phyloP scores from a whole-genome alignment of 1,284 basidiomycete species.

The Taiwanofungus camphoratus region DNA sequence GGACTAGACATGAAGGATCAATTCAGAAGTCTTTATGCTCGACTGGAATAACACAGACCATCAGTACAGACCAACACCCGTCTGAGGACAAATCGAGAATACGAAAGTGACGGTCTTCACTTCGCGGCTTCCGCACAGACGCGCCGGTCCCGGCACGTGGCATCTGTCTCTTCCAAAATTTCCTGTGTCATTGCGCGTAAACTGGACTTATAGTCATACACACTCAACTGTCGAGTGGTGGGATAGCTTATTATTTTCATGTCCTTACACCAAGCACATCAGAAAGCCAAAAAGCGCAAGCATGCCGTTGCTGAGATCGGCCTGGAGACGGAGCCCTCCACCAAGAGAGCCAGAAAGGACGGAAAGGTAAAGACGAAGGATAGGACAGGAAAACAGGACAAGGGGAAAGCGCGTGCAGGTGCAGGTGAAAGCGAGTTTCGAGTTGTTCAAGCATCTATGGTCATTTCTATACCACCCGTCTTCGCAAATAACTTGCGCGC shows the following conservation, averaged over 20 bases:
- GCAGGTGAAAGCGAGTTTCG: constrained; percentile 53
- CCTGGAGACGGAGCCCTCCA: constrained; percentile 22
- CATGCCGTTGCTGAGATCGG: constrained; percentile 28
- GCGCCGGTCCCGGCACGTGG: constrained; percentile 8
- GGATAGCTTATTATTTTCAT: too few relatives aligned
- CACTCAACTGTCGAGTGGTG: too few relatives aligned
- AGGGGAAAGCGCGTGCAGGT: constrained; percentile 37
- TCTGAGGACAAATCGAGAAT: too few relatives aligned
- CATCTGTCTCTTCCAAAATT: constrained; percentile 5
- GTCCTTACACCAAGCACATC: too few relatives aligned
- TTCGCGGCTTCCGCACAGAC: too few relatives aligned
- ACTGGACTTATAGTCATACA: constrained; percentile 1
- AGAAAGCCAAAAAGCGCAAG: constrained; percentile 50
- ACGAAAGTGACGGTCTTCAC: too few relatives aligned
- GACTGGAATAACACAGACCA: too few relatives aligned
- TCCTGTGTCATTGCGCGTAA: constrained; percentile 4
- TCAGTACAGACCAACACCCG: too few relatives aligned
- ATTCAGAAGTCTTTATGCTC: too few relatives aligned
- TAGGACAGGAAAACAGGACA: constrained; percentile 31
- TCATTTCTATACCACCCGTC: constrained; percentile 78
- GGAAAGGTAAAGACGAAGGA: constrained; percentile 26
- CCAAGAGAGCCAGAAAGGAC: constrained; percentile 27
- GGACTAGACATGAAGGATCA: constrained; percentile 50
- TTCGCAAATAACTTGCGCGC: constrained; percentile 65
- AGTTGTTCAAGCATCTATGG: constrained; percentile 58